Conservation (phyloP, 1,284 basidiomycete genomes). For the Cutaneotrichosporon sp. region DNA sequence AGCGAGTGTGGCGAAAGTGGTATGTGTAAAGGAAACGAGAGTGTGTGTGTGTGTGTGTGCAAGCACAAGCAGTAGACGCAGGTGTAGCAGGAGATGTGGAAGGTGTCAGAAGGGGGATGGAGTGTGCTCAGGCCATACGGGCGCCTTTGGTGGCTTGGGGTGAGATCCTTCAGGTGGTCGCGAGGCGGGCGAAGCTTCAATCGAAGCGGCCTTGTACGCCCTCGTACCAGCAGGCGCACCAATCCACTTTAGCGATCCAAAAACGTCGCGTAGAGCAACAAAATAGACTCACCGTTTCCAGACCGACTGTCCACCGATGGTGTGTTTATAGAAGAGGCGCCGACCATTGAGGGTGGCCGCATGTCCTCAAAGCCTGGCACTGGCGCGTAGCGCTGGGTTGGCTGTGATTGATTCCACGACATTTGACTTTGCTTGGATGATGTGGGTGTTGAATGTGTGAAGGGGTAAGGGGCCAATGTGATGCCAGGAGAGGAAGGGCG, state of each 20-base stretch:
- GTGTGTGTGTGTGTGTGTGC: not conserved
- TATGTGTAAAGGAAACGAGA: not conserved
- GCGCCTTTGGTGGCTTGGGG: not conserved
- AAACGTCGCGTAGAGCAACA: not conserved
- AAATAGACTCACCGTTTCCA: slow-evolving; percentile 6
- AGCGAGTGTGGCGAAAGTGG: slow-evolving; percentile 1
- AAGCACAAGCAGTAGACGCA: not conserved
- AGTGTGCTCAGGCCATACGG: not conserved
- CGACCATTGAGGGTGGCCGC: not conserved
- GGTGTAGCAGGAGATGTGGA: not conserved
- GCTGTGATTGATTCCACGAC: slow-evolving; percentile 14
- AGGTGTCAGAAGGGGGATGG: not conserved
- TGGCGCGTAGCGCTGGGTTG: slow-evolving; percentile 31
- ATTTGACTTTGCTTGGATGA: slow-evolving; percentile 4
- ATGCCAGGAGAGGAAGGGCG: not conserved
- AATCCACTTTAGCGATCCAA: not conserved
- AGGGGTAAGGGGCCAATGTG: not conserved
- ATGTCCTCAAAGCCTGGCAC: slow-evolving; percentile 29
- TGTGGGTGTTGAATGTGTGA: not conserved
- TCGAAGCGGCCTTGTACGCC: too few species aligned
- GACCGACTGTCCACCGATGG: not conserved
- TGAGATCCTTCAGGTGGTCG: not conserved
- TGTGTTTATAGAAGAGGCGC: not conserved
- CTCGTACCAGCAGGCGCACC: not conserved
- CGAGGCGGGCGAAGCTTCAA: not conserved